These are phyloP conservation scores for Hypomyces perniciosus DNA, from an alignment of 2,329 filamentous ascomycete genomes.

Conservation along the genomic window DNA sequence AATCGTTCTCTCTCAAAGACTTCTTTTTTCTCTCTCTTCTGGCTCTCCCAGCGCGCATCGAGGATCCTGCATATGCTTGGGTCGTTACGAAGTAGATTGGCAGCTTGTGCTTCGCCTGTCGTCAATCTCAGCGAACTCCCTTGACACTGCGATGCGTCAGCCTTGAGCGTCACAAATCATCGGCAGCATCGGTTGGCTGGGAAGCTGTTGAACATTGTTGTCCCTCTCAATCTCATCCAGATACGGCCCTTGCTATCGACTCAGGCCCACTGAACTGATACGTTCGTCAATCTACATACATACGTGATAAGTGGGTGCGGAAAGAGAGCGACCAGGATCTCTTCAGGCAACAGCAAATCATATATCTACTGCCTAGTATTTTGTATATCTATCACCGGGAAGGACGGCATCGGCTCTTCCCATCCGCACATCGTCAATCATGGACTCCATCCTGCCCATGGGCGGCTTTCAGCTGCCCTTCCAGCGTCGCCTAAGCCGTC, in stretches of 20 bases:
- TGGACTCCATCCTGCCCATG: constrained; percentile 47
- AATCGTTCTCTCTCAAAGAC: too few relatives aligned
- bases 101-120: neutral
- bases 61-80: constrained; percentile 6
- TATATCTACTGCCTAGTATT: constrained; percentile 5
- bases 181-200: too few relatives aligned
- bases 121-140: neutral
- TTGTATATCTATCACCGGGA: neutral
- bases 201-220: too few relatives aligned
- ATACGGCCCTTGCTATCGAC: too few relatives aligned
- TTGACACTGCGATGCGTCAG: constrained; percentile 7
- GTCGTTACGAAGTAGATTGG: neutral
- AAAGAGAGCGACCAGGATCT: constrained; percentile 1
- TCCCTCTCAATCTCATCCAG: too few relatives aligned
- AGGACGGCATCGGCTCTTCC: neutral
- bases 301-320: constrained; percentile 3
- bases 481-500: constrained; percentile 59
- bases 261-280: too few relatives aligned
- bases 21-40: too few relatives aligned
- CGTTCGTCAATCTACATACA: too few relatives aligned
- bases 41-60: too few relatives aligned
- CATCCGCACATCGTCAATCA: constrained; percentile 18
- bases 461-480: constrained; percentile 51
- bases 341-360: constrained; percentile 13
- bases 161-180: neutral